Conservation (phyloP, 108 stramenopile genomes). For the Phaeodactylum tricornutum region DNA sequence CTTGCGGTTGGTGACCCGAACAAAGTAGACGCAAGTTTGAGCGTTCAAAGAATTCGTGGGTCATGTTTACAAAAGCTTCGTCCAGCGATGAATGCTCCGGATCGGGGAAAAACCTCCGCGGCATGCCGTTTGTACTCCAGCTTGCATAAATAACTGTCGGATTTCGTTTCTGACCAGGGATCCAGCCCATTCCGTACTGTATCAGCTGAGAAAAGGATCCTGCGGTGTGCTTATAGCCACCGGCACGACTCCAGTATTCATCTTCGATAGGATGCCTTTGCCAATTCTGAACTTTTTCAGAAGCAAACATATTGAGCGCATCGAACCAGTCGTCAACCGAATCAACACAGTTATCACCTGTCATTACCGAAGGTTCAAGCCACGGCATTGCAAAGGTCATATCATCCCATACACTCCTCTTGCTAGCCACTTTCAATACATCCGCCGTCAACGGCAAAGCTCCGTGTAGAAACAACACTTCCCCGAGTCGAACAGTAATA, state of each 20-base stretch:
- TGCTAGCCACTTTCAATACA: slow-evolving; percentile 6
- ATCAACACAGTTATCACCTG: slow-evolving; percentile 10
- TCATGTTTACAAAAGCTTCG: slow-evolving; percentile 14
- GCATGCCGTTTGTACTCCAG: slow-evolving; percentile 60
- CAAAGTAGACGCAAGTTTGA: slow-evolving; percentile 40
- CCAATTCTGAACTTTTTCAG: slow-evolving; percentile 39
- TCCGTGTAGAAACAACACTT: slow-evolving; percentile 65
- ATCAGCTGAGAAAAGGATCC: slow-evolving; percentile 37
- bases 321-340: slow-evolving; percentile 50
- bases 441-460: slow-evolving; percentile 43
- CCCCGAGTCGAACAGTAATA: slow-evolving; percentile 37
- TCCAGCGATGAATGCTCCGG: slow-evolving; percentile 7
- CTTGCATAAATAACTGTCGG: slow-evolving; percentile 65
- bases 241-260: slow-evolving; percentile 62
- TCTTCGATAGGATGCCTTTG: too few species aligned
- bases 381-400: slow-evolving; percentile 59
- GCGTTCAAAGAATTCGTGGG: slow-evolving; percentile 33
- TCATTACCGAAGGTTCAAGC: slow-evolving; percentile 10
- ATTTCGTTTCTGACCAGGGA: slow-evolving; percentile 35
- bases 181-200: slow-evolving; percentile 77
- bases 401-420: slow-evolving; percentile 25
- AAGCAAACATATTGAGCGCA: slow-evolving; percentile 44
- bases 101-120: slow-evolving; percentile 30
- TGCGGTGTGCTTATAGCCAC: slow-evolving; percentile 34
- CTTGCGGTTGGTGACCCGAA: slow-evolving; percentile 74